These are phyloP conservation scores for Phellinidium pouzarii DNA, from an alignment of 1,284 basidiomycete genomes.

Conservation along the genomic window DNA sequence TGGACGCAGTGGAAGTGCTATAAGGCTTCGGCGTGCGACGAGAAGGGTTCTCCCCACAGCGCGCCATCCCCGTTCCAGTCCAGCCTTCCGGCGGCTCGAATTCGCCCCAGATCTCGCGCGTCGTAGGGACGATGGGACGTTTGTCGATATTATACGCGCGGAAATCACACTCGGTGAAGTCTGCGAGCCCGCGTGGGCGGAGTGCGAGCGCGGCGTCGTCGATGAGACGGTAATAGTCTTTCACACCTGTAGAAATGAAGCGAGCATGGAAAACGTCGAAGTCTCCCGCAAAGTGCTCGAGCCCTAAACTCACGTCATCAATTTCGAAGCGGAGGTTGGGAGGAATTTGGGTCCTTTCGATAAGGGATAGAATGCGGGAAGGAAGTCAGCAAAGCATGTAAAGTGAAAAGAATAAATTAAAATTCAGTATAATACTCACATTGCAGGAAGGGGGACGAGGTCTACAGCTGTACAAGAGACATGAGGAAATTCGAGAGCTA, in stretches of 20 bases:
- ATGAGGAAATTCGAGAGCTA: constrained; percentile 65
- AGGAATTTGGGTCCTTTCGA: constrained; percentile 31
- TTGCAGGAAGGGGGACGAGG: constrained; percentile 65
- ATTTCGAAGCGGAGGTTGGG: constrained; percentile 71
- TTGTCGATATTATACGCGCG: constrained; percentile 47
- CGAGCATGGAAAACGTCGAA: constrained; percentile 71
- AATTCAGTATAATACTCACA: constrained; percentile 35
- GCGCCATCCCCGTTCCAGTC: constrained; percentile 10
- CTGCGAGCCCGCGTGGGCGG: constrained; percentile 61
- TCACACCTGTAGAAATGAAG: constrained; percentile 63
- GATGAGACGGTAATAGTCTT: constrained; percentile 56
- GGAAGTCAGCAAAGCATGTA: not conserved
- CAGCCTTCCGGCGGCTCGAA: constrained; percentile 14
- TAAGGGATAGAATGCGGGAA: not conserved
- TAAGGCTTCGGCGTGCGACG: constrained; percentile 23
- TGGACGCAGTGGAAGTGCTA: not conserved
- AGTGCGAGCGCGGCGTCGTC: constrained; percentile 61
- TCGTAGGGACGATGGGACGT: constrained; percentile 33
- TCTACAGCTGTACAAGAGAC: constrained; percentile 67
- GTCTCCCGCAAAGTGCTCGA: constrained; percentile 70
- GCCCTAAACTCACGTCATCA: constrained; percentile 75
- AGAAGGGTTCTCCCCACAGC: constrained; percentile 4
- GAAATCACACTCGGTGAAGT: constrained; percentile 65
- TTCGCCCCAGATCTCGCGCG: constrained; percentile 10
- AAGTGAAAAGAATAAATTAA: not conserved